phyloP scores from a whole-genome alignment of 805 yeast genomes.

The Kodamaea kaohsiungensis region DNA sequence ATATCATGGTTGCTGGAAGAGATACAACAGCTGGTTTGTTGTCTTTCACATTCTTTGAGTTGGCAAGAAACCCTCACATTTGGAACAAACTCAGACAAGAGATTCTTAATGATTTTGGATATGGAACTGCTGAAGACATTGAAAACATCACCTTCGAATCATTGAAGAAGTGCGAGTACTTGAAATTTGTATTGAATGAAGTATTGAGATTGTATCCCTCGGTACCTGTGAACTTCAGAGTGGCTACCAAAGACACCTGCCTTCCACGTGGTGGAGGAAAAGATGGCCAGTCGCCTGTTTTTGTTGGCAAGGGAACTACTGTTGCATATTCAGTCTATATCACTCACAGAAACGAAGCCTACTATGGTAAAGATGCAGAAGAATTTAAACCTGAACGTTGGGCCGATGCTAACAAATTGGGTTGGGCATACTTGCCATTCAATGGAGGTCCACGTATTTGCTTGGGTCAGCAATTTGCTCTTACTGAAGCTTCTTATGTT shows the following conservation, averaged over 20 bases:
- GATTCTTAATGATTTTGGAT: slow-evolving; percentile 20
- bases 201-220: slow-evolving; percentile 28
- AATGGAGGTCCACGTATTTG: slow-evolving; percentile 32
- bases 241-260: slow-evolving; percentile 25
- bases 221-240: slow-evolving; percentile 28
- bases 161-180: slow-evolving; percentile 28
- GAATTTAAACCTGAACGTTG: slow-evolving; percentile 29
- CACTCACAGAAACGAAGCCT: slow-evolving; percentile 41
- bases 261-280: slow-evolving; percentile 28
- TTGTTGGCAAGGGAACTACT: slow-evolving; percentile 25
- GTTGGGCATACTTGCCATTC: slow-evolving; percentile 31
- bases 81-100: slow-evolving; percentile 23
- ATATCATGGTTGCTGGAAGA: slow-evolving; percentile 31
- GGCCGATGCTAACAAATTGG: slow-evolving; percentile 20
- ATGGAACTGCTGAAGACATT: slow-evolving; percentile 21
- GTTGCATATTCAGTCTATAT: slow-evolving; percentile 31
- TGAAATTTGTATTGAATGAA: slow-evolving; percentile 27
- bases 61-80: slow-evolving; percentile 24
- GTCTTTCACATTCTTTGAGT: slow-evolving; percentile 25
- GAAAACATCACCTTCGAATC: slow-evolving; percentile 22
- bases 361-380: slow-evolving; percentile 24
- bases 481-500: slow-evolving; percentile 29
- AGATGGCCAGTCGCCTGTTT: slow-evolving; percentile 19
- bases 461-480: slow-evolving; percentile 33
- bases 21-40: slow-evolving; percentile 32